Evolutionary conservation across 208 protist species (phyloP).

Genomic region (Crithidia acanthocephali): DNA sequence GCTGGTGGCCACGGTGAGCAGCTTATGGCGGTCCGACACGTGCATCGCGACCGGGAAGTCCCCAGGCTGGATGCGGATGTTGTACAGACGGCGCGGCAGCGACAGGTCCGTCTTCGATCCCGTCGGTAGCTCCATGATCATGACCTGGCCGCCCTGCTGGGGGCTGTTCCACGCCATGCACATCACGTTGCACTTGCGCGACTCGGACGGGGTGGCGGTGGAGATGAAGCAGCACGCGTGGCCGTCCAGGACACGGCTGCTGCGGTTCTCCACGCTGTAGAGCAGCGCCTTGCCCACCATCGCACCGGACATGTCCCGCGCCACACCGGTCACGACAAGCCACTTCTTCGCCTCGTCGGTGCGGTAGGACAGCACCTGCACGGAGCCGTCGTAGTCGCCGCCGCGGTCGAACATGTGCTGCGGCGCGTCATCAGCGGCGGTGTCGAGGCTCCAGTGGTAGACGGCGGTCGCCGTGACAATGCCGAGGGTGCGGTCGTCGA

Average conservation of each 20-base stretch:
- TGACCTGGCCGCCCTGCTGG: conserved; percentile 79
- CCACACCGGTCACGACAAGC: conserved; percentile 96
- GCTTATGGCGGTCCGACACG: conserved; percentile 94
- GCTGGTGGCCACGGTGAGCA: conserved; percentile 98
- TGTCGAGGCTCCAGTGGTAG: conserved; percentile 98
- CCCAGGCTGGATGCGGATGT: conserved; percentile 63
- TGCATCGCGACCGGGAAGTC: conserved; percentile 99
- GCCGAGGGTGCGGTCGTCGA: conserved; percentile 95
- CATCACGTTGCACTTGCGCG: conserved; percentile 93
- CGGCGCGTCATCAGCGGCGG: conserved; percentile 85
- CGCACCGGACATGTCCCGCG: conserved; percentile 59
- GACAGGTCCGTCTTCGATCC: conserved; percentile 79
- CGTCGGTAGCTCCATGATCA: conserved; percentile 93
- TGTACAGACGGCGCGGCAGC: conserved; percentile 55
- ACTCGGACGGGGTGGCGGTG: conserved; percentile 70
- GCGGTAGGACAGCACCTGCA: conserved; percentile 99
- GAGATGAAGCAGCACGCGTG: conserved; percentile 96
- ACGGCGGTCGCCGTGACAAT: conserved; percentile 96
- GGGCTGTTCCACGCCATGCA: conserved; percentile 94
- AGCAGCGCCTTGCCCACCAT: conserved; percentile 97
- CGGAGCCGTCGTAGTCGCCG: conserved; percentile 78
- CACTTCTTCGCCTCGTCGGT: conserved; percentile 95
- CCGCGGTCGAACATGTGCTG: conserved; percentile 97
- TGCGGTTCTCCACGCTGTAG: conserved; percentile 96
- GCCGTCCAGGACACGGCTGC: conserved; percentile 96